A percentile compares a stretch with the other conserved stretches of the same genome.
These are phyloP conservation scores for Acacia melanoxylon DNA, from an alignment of 306 rosid species.

Conservation along the genomic window DNA sequence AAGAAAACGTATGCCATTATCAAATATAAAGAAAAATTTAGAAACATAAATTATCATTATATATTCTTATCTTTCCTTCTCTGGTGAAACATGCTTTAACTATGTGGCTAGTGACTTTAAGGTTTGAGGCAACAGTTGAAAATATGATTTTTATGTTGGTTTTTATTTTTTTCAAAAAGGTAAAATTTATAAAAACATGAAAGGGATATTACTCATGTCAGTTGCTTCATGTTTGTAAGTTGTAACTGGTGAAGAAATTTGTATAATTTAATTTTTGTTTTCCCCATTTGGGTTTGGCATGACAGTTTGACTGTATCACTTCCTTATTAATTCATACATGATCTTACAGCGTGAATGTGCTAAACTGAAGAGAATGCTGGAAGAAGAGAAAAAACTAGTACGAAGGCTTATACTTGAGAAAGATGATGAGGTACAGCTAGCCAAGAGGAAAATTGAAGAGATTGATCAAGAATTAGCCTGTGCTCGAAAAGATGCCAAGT, in stretches of 20 bases:
- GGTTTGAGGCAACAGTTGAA: neutral
- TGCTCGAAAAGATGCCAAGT: neutral
- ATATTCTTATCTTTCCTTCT: neutral
- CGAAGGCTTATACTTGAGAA: neutral
- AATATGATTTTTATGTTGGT: neutral
- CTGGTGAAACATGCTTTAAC: neutral
- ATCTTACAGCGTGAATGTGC: neutral
- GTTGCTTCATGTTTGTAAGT: neutral
- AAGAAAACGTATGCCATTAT: neutral
- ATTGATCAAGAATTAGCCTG: neutral
- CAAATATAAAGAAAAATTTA: neutral
- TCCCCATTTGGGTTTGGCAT: neutral
- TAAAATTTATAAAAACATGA: neutral
- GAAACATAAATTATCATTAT: neutral
- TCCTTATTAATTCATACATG: neutral
- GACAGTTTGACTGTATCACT: neutral
- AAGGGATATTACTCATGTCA: neutral
- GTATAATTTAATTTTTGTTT: neutral
- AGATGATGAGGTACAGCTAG: neutral
- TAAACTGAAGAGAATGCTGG: neutral
- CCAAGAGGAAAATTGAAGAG: slow-evolving; percentile 1
- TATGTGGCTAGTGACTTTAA: neutral
- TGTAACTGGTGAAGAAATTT: neutral
- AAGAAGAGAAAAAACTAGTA: neutral
- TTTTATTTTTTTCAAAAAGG: neutral